Conservation (phyloP, 2,329 filamentous ascomycete species). For the Fulvia fulva region DNA sequence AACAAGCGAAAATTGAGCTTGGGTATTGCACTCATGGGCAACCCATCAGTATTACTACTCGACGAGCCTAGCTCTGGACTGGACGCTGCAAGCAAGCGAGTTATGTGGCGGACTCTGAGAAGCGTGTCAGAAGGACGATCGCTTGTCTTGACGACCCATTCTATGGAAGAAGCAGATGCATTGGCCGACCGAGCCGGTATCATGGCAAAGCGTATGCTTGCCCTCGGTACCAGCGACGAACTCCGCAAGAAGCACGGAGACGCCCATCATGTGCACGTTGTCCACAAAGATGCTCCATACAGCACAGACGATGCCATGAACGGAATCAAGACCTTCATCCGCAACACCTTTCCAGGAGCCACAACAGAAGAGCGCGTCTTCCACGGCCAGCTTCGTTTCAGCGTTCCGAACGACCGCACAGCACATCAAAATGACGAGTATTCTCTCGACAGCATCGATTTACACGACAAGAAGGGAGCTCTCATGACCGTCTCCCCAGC, state of each 20-base stretch:
- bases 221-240: constrained; percentile 69
- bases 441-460: constrained; percentile 8
- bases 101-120: constrained; percentile 86
- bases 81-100: constrained; percentile 82
- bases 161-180: constrained; percentile 92
- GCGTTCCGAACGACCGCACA: constrained; percentile 52
- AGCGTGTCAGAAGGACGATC: constrained; percentile 72
- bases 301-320: constrained; percentile 67
- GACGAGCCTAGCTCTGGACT: constrained; percentile 88
- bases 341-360: constrained; percentile 57
- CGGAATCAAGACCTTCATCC: constrained; percentile 63
- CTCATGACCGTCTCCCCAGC: constrained; percentile 3
- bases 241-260: constrained; percentile 74
- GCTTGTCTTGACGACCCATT: constrained; percentile 84
- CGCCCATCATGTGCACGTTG: constrained; percentile 74
- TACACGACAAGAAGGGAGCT: constrained; percentile 13
- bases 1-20: constrained; percentile 91
- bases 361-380: constrained; percentile 69
- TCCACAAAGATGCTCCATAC: constrained; percentile 69
- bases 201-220: constrained; percentile 79
- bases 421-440: constrained; percentile 15
- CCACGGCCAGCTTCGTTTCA: constrained; percentile 85
- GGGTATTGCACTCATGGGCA: constrained; percentile 88
- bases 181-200: constrained; percentile 81
- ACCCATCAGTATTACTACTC: constrained; percentile 78